These are phyloP conservation scores for Tuber melanosporum DNA, from an alignment of 495 filamentous ascomycete species.

Conservation along the genomic window DNA sequence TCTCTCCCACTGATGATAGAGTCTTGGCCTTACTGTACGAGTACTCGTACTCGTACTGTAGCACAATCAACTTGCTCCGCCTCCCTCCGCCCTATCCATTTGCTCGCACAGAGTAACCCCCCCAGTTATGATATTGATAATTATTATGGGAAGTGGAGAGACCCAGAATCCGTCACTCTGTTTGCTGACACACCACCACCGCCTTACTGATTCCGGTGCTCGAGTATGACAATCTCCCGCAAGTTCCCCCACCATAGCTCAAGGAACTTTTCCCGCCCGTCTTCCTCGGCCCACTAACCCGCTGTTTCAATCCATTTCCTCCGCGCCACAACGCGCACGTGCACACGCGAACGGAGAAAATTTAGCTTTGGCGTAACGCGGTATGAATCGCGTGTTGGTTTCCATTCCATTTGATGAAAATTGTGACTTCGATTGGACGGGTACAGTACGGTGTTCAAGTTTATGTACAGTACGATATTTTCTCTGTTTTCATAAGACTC, in stretches of 20 bases:
- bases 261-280: too few species aligned
- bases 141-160: neutral
- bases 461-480: neutral
- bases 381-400: neutral
- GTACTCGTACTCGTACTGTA: neutral
- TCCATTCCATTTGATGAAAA: neutral
- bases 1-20: neutral
- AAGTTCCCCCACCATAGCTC: too few species aligned
- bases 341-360: constrained; percentile 21
- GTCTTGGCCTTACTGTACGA: neutral
- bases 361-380: neutral
- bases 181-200: neutral
- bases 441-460: neutral
- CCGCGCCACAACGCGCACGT: constrained; percentile 9
- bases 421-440: neutral
- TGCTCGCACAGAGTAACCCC: too few species aligned
- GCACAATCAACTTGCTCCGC: neutral
- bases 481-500: neutral
- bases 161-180: neutral
- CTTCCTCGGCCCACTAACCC: too few species aligned
- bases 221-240: neutral
- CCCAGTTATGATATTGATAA: too few species aligned
- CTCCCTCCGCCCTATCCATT: neutral
- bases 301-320: too few species aligned
- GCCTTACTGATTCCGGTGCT: neutral